Conservation (phyloP, 805 yeast genomes). For the Brettanomyces anomalus region DNA sequence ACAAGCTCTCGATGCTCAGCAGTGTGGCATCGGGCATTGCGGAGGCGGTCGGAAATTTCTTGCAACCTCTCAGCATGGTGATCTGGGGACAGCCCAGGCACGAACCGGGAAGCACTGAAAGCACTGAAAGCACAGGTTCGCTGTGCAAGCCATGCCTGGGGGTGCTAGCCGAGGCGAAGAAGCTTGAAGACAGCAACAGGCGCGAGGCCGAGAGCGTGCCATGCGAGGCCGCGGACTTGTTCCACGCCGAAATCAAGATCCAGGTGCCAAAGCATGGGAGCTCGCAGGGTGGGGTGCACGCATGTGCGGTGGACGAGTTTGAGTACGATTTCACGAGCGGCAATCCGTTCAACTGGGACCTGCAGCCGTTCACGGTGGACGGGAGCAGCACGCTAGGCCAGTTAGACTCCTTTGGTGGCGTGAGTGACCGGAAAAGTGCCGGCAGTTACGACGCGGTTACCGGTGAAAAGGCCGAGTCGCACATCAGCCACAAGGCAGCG, state of each 20-base stretch:
- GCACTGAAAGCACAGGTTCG: too few species aligned
- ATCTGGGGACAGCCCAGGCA: too few species aligned
- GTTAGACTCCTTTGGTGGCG: neutral
- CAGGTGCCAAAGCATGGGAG: neutral
- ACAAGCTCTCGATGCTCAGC: too few species aligned
- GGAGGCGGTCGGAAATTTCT: too few species aligned
- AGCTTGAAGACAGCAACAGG: neutral
- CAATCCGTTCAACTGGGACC: constrained; percentile 24
- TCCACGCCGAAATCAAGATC: neutral
- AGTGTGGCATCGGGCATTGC: too few species aligned
- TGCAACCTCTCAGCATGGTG: too few species aligned
- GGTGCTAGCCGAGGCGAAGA: too few species aligned
- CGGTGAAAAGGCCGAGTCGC: neutral
- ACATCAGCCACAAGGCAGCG: neutral
- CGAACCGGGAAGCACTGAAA: too few species aligned
- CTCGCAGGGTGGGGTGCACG: neutral
- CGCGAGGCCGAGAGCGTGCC: neutral
- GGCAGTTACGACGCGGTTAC: neutral
- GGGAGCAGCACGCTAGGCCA: neutral
- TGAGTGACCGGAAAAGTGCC: neutral
- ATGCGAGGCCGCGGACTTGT: neutral
- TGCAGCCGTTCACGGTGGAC: constrained; percentile 12
- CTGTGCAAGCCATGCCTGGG: too few species aligned
- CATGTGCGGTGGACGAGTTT: constrained; percentile 25
- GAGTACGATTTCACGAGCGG: constrained; percentile 21